Percentiles rank a stretch among this genome's conserved stretches.
Conservation (phyloP, 129 eudicot species). For the Helichrysum umbraculigerum region DNA sequence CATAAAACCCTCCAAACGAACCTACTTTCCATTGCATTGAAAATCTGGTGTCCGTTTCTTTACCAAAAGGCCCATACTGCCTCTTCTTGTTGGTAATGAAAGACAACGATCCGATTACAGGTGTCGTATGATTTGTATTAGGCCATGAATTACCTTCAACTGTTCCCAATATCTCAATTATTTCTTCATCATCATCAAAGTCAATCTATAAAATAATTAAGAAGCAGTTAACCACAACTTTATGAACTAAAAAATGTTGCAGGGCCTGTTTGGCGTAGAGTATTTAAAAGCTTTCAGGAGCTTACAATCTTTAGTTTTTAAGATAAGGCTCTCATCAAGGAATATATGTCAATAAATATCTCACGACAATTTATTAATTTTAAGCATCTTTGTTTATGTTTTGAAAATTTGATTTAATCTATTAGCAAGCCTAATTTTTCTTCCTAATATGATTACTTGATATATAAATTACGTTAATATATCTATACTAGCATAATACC, state of each 20-base stretch:
- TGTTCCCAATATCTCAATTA: constrained; percentile 19
- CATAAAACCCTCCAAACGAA: constrained; percentile 30
- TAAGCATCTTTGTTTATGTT: no score
- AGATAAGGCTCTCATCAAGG: no score
- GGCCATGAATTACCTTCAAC: constrained; percentile 17
- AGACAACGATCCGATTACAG: constrained; percentile 19
- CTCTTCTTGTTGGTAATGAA: constrained; percentile 20
- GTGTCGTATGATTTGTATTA: no score
- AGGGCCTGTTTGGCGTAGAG: neutral
- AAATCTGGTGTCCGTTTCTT: neutral
- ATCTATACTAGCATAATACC: no score
- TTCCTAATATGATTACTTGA: no score
- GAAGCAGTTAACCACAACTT: neutral
- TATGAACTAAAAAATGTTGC: neutral
- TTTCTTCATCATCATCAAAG: constrained; percentile 15
- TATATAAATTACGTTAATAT: neutral
- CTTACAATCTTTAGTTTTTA: no score
- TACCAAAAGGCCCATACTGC: constrained; percentile 26
- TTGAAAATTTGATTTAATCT: no score
- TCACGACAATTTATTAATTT: no score
- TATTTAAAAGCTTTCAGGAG: no score
- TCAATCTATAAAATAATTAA: constrained; percentile 6
- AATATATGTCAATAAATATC: no score
- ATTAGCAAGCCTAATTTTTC: no score
- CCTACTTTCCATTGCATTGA: constrained; percentile 18